Percentiles rank a stretch among this genome's conserved stretches.
Conservation (phyloP, 2,329 filamentous ascomycete species). For the Penicillium sp. region DNA sequence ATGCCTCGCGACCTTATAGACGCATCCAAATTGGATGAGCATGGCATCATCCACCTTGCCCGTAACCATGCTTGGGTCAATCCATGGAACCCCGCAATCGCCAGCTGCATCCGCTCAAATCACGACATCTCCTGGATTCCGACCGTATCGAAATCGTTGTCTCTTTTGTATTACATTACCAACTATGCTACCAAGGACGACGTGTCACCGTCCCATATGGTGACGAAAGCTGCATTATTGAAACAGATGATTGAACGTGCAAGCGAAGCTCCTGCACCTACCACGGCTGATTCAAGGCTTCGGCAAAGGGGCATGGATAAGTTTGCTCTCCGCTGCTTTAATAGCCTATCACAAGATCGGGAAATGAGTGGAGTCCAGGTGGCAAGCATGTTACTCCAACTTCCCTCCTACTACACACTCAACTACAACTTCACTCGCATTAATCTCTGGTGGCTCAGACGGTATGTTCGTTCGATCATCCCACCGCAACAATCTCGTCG, state of each 20-base stretch:
- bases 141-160: background rate
- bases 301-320: background rate
- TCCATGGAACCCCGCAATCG: constrained; percentile 9
- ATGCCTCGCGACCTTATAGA: background rate
- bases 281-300: background rate
- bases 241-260: background rate
- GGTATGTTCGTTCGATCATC: constrained; percentile 2
- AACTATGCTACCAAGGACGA: background rate
- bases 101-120: background rate
- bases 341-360: background rate
- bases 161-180: background rate
- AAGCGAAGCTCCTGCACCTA: background rate
- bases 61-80: constrained; percentile 11
- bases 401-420: constrained; percentile 11
- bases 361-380: constrained; percentile 1
- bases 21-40: constrained; percentile 1
- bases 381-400: constrained; percentile 9
- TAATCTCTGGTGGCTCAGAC: constrained; percentile 11
- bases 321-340: background rate
- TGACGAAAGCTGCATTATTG: background rate
- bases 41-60: constrained; percentile 9
- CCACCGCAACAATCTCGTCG: background rate
- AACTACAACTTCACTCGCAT: constrained; percentile 10
- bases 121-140: background rate
- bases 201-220: background rate